phyloP scores from a whole-genome alignment of 2,329 filamentous ascomycete genomes.

The Beauveria australis region DNA sequence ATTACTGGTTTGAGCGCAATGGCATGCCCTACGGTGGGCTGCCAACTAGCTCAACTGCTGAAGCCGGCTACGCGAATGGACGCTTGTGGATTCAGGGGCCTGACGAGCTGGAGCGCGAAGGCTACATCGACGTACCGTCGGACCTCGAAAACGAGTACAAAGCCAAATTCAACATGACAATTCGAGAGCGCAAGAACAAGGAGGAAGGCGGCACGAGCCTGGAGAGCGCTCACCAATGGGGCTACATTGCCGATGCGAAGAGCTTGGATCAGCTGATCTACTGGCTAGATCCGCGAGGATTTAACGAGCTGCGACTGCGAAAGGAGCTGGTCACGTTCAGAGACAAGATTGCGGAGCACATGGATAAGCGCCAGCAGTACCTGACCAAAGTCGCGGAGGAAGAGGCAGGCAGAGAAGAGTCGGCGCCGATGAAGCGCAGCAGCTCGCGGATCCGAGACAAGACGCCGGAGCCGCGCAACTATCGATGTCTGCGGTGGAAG shows the following conservation, averaged over 20 bases:
- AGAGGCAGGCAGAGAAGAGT: constrained; percentile 30
- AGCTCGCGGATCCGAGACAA: constrained; percentile 39
- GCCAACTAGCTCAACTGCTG: constrained; percentile 77
- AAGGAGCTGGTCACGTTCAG: constrained; percentile 77
- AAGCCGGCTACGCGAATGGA: constrained; percentile 85
- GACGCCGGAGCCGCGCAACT: constrained; percentile 36
- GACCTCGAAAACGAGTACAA: constrained; percentile 70
- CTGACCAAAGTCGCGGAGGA: constrained; percentile 32
- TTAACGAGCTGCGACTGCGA: constrained; percentile 76
- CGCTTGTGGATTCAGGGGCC: constrained; percentile 96
- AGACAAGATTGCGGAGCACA: constrained; percentile 67
- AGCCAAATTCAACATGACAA: constrained; percentile 69
- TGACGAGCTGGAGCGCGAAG: constrained; percentile 75
- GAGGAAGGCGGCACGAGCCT: constrained; percentile 83
- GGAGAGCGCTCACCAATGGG: constrained; percentile 74
- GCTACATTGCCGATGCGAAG: constrained; percentile 75
- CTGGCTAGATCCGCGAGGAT: constrained; percentile 82
- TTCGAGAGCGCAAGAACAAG: constrained; percentile 72
- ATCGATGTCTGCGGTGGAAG: constrained; percentile 46
- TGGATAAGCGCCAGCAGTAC: constrained; percentile 72
- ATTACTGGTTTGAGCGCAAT: constrained; percentile 98
- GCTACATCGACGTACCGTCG: constrained; percentile 70
- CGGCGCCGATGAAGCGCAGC: constrained; percentile 28
- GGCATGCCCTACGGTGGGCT: constrained; percentile 93
- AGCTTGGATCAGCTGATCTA: constrained; percentile 70